Evolutionary conservation across 2,329 filamentous ascomycete species (phyloP), one percentile per base, ranked within the genome.

Genomic region (Parafenestella ontariensis): DNA sequence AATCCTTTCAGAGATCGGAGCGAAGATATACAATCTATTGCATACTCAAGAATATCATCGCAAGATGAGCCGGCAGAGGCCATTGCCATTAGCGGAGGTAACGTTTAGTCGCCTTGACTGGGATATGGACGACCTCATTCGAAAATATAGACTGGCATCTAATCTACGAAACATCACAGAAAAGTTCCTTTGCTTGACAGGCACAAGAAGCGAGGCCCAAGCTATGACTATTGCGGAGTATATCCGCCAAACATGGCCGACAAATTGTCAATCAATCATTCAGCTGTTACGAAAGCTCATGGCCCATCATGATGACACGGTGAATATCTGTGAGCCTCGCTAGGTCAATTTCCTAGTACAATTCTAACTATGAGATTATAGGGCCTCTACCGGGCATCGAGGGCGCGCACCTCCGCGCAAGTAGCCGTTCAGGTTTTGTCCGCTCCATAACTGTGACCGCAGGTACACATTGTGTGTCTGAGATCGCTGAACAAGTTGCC

Each of bases 401-500:
- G n/a, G n/a, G n/a, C n/a, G n/a, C n/a, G n/a, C n/a, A n/a, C n/a
- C n/a, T n/a, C n/a, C n/a, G n/a, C n/a, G n/a, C n/a, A n/a, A n/a
- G n/a, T n/a, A n/a, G n/a, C n/a, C n/a, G n/a, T n/a, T n/a, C n/a
- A n/a, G n/a, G n/a, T n/a, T n/a, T n/a, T n/a, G n/a, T n/a, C n/a
- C n/a, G n/a, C n/a, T n/a, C 31, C 9, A 37, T 50, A 10, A 5
- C 37, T 17, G 47, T 31, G 1, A 50, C 37, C 1, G 47, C n/a
- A 5, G 39, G 47, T 26, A 6, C 20, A 15, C 36, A 43, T 20
- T 28, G 23, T 28, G 4, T 50, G 1, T 50, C 47, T 17, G 47
- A 50, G 13, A 18, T 43, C 6, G 37, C 47, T 21, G 47, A 50
- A 44, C 47, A 50, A 23, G 36, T 50, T 28, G 47, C 37, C 13